Conservation (phyloP, 441 rosid species). For the Populus hybrid region DNA sequence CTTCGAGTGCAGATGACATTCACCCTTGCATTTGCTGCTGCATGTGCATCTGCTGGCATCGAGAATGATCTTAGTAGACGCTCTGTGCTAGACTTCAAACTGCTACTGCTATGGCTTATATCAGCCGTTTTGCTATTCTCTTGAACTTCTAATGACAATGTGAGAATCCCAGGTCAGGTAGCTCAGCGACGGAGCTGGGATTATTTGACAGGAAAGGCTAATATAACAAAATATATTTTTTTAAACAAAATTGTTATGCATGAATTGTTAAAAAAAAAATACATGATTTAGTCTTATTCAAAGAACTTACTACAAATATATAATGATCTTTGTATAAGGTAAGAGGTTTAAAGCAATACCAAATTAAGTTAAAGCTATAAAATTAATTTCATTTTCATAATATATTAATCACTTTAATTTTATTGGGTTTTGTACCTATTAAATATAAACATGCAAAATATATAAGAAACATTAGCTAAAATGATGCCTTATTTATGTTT, state of each 20-base stretch:
- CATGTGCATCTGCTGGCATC: conserved; percentile 85
- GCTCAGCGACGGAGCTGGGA: accelerated
- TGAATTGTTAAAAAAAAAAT: no score
- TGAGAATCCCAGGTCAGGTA: no score
- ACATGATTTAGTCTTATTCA: no score
- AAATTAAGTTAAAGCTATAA: no score
- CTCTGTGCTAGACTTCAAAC: conserved; percentile 56
- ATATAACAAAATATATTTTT: no score
- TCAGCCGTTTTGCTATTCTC: conserved; percentile 72
- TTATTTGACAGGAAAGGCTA: accelerated
- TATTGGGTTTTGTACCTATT: no score
- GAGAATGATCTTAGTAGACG: conserved; percentile 57
- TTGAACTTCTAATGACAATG: conserved; percentile 55
- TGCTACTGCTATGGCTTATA: conserved; percentile 83
- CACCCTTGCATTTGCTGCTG: conserved; percentile 77
- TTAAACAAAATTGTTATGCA: accelerated
- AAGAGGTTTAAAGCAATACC: accelerated
- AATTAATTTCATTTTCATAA: no score
- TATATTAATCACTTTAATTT: no score
- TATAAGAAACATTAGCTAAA: no score
- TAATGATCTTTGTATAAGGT: no score
- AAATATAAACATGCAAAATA: no score
- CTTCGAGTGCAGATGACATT: conserved; percentile 57
- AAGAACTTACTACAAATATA: accelerated
- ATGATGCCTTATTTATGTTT: no score